These are phyloP conservation scores for Cicer bijugum DNA, from an alignment of 306 rosid species.

Conservation along the genomic window DNA sequence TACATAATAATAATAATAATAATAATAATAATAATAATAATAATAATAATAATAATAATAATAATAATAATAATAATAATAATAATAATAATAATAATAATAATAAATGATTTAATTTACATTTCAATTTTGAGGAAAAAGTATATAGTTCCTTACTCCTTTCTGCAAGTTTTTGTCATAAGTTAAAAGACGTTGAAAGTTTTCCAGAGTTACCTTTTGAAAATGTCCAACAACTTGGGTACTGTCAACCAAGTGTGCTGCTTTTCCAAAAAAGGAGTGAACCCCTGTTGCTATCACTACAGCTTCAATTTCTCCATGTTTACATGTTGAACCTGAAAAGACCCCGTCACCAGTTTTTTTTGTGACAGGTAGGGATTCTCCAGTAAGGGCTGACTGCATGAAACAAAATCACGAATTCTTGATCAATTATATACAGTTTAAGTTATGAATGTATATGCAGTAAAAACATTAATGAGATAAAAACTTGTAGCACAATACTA, in stretches of 20 bases:
- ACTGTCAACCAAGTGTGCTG: constrained; percentile 80
- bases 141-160: constrained; percentile 27
- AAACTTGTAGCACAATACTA: background rate
- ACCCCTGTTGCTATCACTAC: constrained; percentile 89
- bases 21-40: too few relatives aligned
- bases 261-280: constrained; percentile 82
- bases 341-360: constrained; percentile 80
- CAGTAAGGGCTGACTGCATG: constrained; percentile 86
- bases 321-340: constrained; percentile 84
- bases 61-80: too few relatives aligned
- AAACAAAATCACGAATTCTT: constrained; percentile 44
- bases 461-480: background rate
- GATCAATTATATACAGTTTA: constrained; percentile 20
- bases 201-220: constrained; percentile 61
- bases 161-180: constrained; percentile 26
- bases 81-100: too few relatives aligned
- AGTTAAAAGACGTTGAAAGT: constrained; percentile 1
- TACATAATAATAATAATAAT: constrained; percentile 2
- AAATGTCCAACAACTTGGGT: constrained; percentile 78
- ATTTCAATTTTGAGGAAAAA: constrained; percentile 19
- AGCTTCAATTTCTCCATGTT: constrained; percentile 90
- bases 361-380: constrained; percentile 85
- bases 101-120: constrained; percentile 8
- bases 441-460: constrained; percentile 7
- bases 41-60: too few relatives aligned